Conservation (phyloP, 768 basidiomycete genomes). For the Suillus clintonianus region DNA sequence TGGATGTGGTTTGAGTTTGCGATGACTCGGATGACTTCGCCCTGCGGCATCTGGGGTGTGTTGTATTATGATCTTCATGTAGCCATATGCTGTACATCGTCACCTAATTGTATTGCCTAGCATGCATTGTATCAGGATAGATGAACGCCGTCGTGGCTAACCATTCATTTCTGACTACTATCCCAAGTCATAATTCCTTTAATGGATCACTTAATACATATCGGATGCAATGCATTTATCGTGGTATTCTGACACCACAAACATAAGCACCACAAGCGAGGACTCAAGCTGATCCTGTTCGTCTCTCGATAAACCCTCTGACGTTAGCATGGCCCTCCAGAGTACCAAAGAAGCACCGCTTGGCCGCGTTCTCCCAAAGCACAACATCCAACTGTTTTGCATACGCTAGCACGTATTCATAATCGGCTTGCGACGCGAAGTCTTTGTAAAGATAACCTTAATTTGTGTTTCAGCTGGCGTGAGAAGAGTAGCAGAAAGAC, state of each 20-base stretch:
- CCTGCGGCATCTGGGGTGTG: slow-evolving; percentile 1
- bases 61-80: slow-evolving; percentile 15
- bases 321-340: slow-evolving; percentile 78
- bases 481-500: slow-evolving; percentile 7
- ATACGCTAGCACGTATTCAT: slow-evolving; percentile 83
- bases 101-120: slow-evolving; percentile 3
- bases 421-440: slow-evolving; percentile 86
- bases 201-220: slow-evolving; percentile 8
- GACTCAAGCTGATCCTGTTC: slow-evolving; percentile 43
- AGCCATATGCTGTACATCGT: slow-evolving; percentile 12
- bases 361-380: slow-evolving; percentile 75
- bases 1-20: background rate
- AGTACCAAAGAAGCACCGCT: slow-evolving; percentile 82
- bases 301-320: slow-evolving; percentile 76
- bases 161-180: background rate
- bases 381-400: slow-evolving; percentile 82
- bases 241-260: background rate
- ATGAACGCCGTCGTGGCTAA: slow-evolving; percentile 1
- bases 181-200: background rate
- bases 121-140: background rate
- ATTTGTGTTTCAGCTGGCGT: slow-evolving; percentile 3
- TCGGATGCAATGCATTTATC: background rate
- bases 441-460: slow-evolving; percentile 86
- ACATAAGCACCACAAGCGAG: background rate
- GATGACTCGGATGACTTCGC: background rate